Base-by-base conservation (phyloP, 345 rosid genomes). In the Streptanthus diversifolius region DNA sequence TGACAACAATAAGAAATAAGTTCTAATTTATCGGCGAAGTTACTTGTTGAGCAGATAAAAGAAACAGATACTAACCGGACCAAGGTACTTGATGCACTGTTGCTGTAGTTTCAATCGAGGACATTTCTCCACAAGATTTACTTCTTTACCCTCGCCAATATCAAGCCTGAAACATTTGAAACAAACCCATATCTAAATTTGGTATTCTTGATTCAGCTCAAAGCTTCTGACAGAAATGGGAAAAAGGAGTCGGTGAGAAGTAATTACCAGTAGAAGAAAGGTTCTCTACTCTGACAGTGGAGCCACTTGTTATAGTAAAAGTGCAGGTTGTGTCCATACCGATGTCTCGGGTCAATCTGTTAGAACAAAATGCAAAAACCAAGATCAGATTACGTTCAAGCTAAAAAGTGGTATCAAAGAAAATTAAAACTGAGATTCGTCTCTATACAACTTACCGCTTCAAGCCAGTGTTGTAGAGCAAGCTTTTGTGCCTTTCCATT, bases 261-360 rank as follows among this genome's bases (percentile, higher is more conserved):
- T 11, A 63, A 56, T 68, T 88, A 91, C 99, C 99, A 92, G 83
- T 92, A 95, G 80, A 95, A 95, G 84, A 95, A 95, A 68, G 99
- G 99, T 80, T 95, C 96, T 82, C 87, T 86, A 30, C 96, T 87
- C 73, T 87, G 91, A 62, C 90, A 88, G 24, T 85, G 84, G 70
- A 84, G 86, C 99, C 98, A 91, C 10, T 82, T 77, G n/a, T 57
- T 80, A 71, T 86, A 88, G 81, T 95, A 91, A 70, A 86, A 90
- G 61, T 90, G 96, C 35, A 95, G 74, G 82, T 90, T 95, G 72
- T 92, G 98, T 41, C 99, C 99, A 62, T 91, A 90, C 29, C 97
- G 89, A 86, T 95, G 99, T 41, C 98, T 79, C 24, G 97, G 97
- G 68, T 95, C 98, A 66, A 91, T 95, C 99, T 95, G 87, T 72